Base-by-base conservation (phyloP, 306 rosid genomes). In the Crataegus laevigata region DNA sequence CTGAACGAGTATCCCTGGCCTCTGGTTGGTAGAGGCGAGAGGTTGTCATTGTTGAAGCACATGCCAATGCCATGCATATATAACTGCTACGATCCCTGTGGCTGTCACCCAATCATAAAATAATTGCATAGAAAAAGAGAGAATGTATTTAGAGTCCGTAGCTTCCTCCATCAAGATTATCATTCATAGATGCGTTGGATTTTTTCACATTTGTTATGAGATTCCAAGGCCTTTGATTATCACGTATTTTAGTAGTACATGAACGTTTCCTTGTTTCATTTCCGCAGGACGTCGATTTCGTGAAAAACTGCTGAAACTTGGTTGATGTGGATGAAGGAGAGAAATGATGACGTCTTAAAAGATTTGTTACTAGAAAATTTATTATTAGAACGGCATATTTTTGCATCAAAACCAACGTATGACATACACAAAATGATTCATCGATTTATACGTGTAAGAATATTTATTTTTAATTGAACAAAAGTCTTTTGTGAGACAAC, bases 21-120 rank as follows among this genome's bases (percentile, higher is more conserved):
- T 71, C 60, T 69, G 85, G 75, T 80, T 80, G 86, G 84, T 81
- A 75, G 82, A 83, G 82, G 79, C 73, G 87, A 74, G 28, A 17
- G 83, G 71, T 71, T 76, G 38, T 75, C 80, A 85, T 88, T 62
- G 86, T 89, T 86, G 82, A 81, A 75, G 80, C 86, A 86, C 97
- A 91, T 85, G 91, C 87, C 74, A 84, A 58, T 75, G 82, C 24
- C 61, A 7, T n/a, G 75, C 81, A 62, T 81, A 15, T 76, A n/a
- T 75, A 60, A 74, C 83, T 73, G 80, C 71, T 84, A 78, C 36
- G 76, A 86, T 79, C 83, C 54, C 54, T 15, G 52, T 45, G 25
- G 83, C 83, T 83, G 76, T 86, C 91, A 82, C 76, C 78, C 82
- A 64, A 60, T 77, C 68, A 73, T 84, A 84, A 82, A 84, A 82